A percentile compares a stretch with the other conserved stretches of the same genome.
Conservation (phyloP, 2,329 filamentous ascomycete genomes). For the Neocucurbitaria cava region DNA sequence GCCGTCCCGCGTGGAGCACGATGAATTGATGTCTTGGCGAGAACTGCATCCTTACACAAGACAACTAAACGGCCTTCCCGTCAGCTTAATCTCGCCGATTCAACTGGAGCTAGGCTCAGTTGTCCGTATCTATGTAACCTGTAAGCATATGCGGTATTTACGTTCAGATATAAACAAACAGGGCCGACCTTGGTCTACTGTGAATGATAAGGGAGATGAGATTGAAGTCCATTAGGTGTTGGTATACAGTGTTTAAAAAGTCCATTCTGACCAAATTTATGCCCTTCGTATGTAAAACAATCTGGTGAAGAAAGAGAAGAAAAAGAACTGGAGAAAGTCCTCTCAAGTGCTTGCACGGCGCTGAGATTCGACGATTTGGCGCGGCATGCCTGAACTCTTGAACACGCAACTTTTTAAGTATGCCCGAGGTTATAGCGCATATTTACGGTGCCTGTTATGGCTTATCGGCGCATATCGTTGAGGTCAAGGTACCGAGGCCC, state of each 20-base stretch:
- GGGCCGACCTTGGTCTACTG: no score
- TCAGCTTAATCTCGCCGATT: no score
- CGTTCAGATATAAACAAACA: no score
- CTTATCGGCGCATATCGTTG: background rate
- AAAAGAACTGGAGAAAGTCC: background rate
- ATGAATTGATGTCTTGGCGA: background rate
- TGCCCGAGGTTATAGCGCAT: no score
- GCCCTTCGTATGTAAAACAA: background rate
- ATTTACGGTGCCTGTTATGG: background rate
- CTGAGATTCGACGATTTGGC: background rate
- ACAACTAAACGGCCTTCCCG: no score
- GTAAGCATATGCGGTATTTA: no score
- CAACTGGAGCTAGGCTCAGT: no score
- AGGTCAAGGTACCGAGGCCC: conserved; percentile 42
- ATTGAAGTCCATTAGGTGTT: background rate
- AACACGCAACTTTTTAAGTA: no score
- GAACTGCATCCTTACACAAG: background rate
- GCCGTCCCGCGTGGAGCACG: background rate
- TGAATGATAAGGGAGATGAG: no score
- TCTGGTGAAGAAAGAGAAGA: background rate
- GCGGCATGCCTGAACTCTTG: background rate
- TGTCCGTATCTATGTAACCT: no score
- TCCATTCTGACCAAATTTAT: background rate
- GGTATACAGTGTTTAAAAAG: background rate
- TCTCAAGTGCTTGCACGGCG: background rate